Evolutionary conservation across 805 yeast species (phyloP), one percentile per base, ranked within the genome.

Genomic region (Hanseniaspora mollemarum): DNA sequence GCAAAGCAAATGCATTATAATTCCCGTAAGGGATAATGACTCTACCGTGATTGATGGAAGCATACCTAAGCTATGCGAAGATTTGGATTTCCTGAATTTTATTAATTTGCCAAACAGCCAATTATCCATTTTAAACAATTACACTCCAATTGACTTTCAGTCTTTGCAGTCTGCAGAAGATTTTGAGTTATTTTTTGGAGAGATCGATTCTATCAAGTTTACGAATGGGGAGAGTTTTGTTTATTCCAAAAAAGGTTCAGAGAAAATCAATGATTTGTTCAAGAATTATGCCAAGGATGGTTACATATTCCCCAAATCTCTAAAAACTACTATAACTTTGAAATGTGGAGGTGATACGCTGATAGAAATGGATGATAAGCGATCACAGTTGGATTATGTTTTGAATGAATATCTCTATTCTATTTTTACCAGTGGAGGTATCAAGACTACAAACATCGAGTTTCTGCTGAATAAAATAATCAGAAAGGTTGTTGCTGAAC

Each of bases 201-300:
- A 51, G 6, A 16, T 63, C 9, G 64, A 61, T 26, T 59, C 67
- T 3, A 44, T 63, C 10, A 62, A 62, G 48, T 63, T 63, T 8
- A 62, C 67, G 2, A 59, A 60, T 13, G 63, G 61, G 8, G 67
- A 64, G 45, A 59, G 63, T 12, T 60, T 63, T 38, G 45, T 63
- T 15, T 61, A 62, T 55, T 62, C 61, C 42, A 46, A 59, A 19
- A 33, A 46, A 18, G 54, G 52, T 5, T 48, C 52, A 40, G 53
- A 42, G 5, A 54, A 50, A 5, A 54, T 31, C 6, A 51, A 52
- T 25, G 53, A 33, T 5, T 18, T 43, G 16, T 37, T 54, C 5
- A 33, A 31, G n/a, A 22, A 33, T 16, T 46, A 31, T 31, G 31
- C 37, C n/a, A 21, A 16, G 9, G 37, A 37, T 5, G 48, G 49